phyloP scores from a whole-genome alignment of 306 rosid species.

The Prosopis cineraria region DNA sequence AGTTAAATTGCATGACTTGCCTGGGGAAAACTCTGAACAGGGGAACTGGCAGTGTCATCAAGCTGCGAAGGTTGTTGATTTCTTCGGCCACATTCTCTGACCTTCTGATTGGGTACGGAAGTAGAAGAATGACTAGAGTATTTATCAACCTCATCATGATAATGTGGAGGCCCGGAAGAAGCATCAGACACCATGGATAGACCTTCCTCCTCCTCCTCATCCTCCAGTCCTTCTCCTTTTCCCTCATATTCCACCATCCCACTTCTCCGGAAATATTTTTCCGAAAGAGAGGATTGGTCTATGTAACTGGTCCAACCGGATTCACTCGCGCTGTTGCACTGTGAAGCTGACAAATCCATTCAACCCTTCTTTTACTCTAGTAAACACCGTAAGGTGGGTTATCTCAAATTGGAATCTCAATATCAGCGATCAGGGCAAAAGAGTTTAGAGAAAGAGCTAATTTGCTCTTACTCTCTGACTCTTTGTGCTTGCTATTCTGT shows the following conservation, averaged over 20 bases:
- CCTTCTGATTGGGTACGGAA: conserved; percentile 41
- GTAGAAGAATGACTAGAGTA: conserved; percentile 39
- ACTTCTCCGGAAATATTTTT: conserved; percentile 33
- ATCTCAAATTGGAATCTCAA: conserved; percentile 12
- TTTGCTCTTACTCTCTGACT: neutral
- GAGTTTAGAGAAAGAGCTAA: conserved; percentile 15
- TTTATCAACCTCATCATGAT: conserved; percentile 45
- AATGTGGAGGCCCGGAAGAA: conserved; percentile 88
- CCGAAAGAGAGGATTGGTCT: conserved; percentile 64
- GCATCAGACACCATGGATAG: conserved; percentile 94
- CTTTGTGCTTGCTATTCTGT: conserved; percentile 30
- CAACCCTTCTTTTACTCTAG: conserved; percentile 23
- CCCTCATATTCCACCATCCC: conserved; percentile 30
- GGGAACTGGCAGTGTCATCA: conserved; percentile 96
- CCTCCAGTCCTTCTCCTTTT: conserved; percentile 36
- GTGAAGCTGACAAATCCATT: conserved; percentile 71
- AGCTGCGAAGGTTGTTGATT: conserved; percentile 54
- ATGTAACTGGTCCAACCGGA: conserved; percentile 95
- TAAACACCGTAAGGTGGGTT: conserved; percentile 14
- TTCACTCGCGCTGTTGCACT: conserved; percentile 67
- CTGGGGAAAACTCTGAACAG: conserved; percentile 47
- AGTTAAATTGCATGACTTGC: conserved; percentile 44
- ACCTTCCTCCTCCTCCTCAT: conserved; percentile 52
- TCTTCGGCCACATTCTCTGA: conserved; percentile 50
- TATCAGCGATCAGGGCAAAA: conserved; percentile 28